Conservation (phyloP, 352 stramenopile species). For the Albugo laibachii region DNA sequence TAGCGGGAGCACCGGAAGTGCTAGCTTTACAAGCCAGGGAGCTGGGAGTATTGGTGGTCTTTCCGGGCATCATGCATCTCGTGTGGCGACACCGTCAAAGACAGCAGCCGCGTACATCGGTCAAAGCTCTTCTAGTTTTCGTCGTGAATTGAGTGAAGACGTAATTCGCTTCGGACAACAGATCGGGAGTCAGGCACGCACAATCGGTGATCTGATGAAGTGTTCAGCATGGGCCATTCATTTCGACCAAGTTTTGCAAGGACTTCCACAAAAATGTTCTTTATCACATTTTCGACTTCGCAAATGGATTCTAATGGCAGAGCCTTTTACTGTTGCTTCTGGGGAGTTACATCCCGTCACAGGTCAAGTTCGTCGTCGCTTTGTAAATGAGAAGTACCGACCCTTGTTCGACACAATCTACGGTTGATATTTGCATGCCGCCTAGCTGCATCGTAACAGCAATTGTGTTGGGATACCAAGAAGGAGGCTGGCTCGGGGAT, state of each 20-base stretch:
- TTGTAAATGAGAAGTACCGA: constrained; percentile 52
- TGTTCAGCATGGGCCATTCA: constrained; percentile 58
- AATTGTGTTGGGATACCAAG: too few species aligned
- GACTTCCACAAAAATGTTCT: constrained; percentile 18
- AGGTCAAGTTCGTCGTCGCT: constrained; percentile 29
- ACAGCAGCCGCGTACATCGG: background rate
- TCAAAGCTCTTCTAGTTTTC: constrained; percentile 1
- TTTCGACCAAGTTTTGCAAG: constrained; percentile 41
- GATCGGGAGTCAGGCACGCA: constrained; percentile 14
- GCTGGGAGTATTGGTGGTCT: background rate
- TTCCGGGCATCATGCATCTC: background rate
- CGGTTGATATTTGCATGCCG: constrained; percentile 9
- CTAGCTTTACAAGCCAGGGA: too few species aligned
- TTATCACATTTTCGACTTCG: constrained; percentile 43
- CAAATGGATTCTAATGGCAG: constrained; percentile 67
- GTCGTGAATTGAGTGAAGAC: constrained; percentile 11
- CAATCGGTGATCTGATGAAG: constrained; percentile 34
- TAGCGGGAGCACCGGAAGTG: too few species aligned
- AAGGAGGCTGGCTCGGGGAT: too few species aligned
- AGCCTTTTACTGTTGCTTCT: constrained; percentile 38
- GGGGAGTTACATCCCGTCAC: constrained; percentile 46
- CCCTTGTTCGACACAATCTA: constrained; percentile 56
- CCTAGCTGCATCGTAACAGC: too few species aligned
- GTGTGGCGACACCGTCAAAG: constrained; percentile 20
- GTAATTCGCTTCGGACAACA: constrained; percentile 10